Percentiles rank a stretch among this genome's conserved stretches.
These are phyloP conservation scores for Imleria badia DNA, from an alignment of 768 basidiomycete genomes.

Conservation along the genomic window DNA sequence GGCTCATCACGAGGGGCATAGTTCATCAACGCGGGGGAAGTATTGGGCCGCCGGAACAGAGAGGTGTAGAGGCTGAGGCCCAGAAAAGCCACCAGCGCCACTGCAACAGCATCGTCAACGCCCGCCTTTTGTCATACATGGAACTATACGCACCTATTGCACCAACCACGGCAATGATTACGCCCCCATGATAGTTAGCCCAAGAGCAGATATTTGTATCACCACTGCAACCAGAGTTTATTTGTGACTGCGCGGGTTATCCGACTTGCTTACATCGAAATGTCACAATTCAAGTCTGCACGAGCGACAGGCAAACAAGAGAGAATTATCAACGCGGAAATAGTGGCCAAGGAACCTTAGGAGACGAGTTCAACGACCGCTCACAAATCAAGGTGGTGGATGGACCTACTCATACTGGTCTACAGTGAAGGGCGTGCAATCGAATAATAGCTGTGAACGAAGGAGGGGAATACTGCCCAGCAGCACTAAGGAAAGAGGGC, in stretches of 20 bases:
- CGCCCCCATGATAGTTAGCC: not conserved
- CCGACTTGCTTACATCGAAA: constrained; percentile 1
- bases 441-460: not conserved
- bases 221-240: not conserved
- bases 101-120: constrained; percentile 2
- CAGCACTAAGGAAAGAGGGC: constrained; percentile 8
- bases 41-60: not conserved
- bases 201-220: constrained; percentile 10
- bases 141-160: constrained; percentile 2
- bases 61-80: not conserved
- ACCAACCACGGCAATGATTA: not conserved
- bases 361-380: not conserved
- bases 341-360: constrained; percentile 1
- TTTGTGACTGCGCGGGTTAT: not conserved
- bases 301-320: constrained; percentile 9
- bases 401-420: constrained; percentile 15
- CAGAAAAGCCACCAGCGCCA: constrained; percentile 1
- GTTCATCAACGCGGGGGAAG: not conserved
- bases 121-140: not conserved
- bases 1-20: constrained; percentile 1
- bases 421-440: not conserved
- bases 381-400: not conserved
- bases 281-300: constrained; percentile 9
- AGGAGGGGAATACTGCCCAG: constrained; percentile 5
- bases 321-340: constrained; percentile 4